Base-by-base conservation (phyloP, 768 basidiomycete genomes). In the Lentinula raphanica region DNA sequence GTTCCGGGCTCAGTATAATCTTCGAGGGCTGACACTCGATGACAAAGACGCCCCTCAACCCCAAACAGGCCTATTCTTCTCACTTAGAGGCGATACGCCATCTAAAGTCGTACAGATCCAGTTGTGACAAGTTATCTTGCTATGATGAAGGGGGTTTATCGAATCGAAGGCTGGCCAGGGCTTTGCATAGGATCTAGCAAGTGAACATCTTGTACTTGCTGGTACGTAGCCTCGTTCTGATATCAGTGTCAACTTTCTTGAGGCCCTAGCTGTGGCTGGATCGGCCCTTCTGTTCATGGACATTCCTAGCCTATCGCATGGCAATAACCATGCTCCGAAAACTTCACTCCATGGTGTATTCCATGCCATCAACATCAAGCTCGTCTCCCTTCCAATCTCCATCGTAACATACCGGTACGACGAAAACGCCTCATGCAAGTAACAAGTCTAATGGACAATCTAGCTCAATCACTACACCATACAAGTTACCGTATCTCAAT, bases 401-500 rank as follows among this genome's bases (percentile, higher is more conserved):
- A 83, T 94, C 51, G 69, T 94, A 49, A 88, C 90, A 1, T 88
- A 90, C 67, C 78, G 90, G 91, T 90, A 69, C 45, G 81, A 60
- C 8, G 11, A 9, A 15, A 28, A 42, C 15, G 17, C 31, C 11
- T 45, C 6, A 17, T 7, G 8, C 32, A 5, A 23, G n/a, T 27
- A 40, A 27, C 29, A 11, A 3, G 8, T n/a, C 42, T 60, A 19
- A 31, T 13, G 19, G 17, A 9, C 17, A 49, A 29, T 54, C 21
- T 62, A 94, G 92, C 39, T 80, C 92, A 2, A 88, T 94, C 61
- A 92, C 88, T 1, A 94, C 92, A 1, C 92, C 92, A 0, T 83
- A 89, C 70, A 85, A 79, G 66, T 74, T 94, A 32, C 80, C 86
- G 2, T 91, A 81, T 65, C 77, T 87, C 65, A 73, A 79, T 32